These are phyloP conservation scores for Phylloporus arenicola DNA, from an alignment of 768 basidiomycete genomes.

Conservation along the genomic window DNA sequence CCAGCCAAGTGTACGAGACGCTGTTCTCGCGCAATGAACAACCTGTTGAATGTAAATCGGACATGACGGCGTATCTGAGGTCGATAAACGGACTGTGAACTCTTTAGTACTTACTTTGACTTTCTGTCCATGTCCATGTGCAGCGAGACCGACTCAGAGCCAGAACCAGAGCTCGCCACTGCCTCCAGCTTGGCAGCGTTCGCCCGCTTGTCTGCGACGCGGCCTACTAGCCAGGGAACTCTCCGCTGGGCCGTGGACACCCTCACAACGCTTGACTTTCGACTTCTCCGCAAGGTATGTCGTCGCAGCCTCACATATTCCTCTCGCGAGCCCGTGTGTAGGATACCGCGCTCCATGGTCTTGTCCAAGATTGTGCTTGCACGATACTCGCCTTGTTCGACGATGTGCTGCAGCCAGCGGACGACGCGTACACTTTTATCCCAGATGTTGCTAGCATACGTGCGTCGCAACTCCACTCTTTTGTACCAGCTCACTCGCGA, in stretches of 20 bases:
- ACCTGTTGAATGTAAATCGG: constrained; percentile 48
- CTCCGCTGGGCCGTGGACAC: constrained; percentile 22
- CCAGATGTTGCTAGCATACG: constrained; percentile 15
- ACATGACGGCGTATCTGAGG: constrained; percentile 52
- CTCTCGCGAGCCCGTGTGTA: constrained; percentile 10
- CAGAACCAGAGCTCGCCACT: constrained; percentile 29
- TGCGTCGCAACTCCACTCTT: constrained; percentile 7
- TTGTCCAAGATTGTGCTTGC: constrained; percentile 32
- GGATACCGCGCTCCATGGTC: constrained; percentile 31
- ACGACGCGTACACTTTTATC: constrained; percentile 7
- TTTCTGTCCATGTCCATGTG: constrained; percentile 24
- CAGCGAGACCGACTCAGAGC: constrained; percentile 59
- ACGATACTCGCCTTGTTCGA: constrained; percentile 31
- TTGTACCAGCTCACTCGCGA: constrained; percentile 6
- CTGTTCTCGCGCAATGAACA: constrained; percentile 57
- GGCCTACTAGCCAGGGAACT: constrained; percentile 6
- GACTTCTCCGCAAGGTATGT: constrained; percentile 25
- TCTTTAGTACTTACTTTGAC: background rate
- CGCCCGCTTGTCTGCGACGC: constrained; percentile 13
- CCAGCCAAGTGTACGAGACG: constrained; percentile 51
- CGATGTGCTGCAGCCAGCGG: constrained; percentile 12
- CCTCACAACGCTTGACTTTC: constrained; percentile 27
- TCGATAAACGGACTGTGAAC: constrained; percentile 48
- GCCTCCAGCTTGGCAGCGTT: constrained; percentile 17
- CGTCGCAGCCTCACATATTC: background rate